Evolutionary conservation across 371 early-diverging fungal genomes (phyloP).

Genomic region (Mucor piriformis): DNA sequence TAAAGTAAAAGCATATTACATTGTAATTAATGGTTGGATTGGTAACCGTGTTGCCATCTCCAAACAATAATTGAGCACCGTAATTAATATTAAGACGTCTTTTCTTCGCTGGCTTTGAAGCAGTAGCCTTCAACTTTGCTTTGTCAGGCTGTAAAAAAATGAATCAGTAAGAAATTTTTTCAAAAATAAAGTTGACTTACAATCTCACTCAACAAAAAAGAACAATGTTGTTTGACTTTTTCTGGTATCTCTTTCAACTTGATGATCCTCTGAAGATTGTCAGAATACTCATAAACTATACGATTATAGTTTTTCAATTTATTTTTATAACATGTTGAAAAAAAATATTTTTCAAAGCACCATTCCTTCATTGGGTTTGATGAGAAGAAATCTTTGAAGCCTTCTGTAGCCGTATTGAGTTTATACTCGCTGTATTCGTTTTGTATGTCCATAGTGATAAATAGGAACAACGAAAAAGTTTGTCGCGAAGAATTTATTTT

Average conservation of each 20-base stretch:
- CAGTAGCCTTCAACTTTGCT: constrained; percentile 2
- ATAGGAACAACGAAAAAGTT: constrained; percentile 4
- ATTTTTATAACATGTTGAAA: not conserved
- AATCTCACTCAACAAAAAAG: constrained; percentile 7
- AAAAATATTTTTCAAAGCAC: constrained; percentile 4
- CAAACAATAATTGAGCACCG: constrained; percentile 3
- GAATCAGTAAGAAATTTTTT: not conserved
- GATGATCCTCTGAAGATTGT: constrained; percentile 6
- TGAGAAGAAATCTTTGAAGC: not conserved
- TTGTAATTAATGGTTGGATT: not conserved
- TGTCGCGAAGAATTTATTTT: not conserved
- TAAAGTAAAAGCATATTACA: not conserved
- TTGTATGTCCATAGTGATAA: not conserved
- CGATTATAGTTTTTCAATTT: constrained; percentile 11
- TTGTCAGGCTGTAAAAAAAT: not conserved
- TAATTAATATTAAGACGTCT: constrained; percentile 10
- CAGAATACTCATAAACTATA: not conserved
- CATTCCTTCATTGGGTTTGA: constrained; percentile 7
- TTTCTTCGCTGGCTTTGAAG: constrained; percentile 9
- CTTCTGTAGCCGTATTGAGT: not conserved
- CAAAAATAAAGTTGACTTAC: constrained; percentile 3
- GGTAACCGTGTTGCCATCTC: not conserved
- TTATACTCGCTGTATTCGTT: constrained; percentile 5
- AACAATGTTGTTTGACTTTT: not conserved
- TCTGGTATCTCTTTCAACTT: constrained; percentile 4